Evolutionary conservation across 805 yeast species (phyloP), one percentile per base, ranked within the genome.

Genomic region (Metschnikowia santaceciliae): DNA sequence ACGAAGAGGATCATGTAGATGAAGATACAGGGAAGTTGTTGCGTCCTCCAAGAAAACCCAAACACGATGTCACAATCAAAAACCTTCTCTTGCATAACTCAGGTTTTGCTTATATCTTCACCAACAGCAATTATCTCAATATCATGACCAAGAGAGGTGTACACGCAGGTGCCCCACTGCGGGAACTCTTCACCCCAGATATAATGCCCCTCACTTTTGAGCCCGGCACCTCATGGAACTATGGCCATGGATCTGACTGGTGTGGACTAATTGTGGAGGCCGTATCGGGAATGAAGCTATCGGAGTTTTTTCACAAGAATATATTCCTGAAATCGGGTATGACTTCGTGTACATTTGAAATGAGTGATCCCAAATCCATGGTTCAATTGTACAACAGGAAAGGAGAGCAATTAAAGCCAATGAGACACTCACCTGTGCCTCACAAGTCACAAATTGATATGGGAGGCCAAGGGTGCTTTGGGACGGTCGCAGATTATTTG

Each of bases 401-500:
- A 7, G 51, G 46, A 2, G 50, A 32, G 6, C 14, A 32, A 4
- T 38, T 56, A 42, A 46, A 39, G 17, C 30, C 48, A 2, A 42
- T 44, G 36, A 53, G 32, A 14, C 39, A 42, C 14, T 19, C 34
- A 3, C 58, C 59, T 2, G 41, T 52, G 3, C 57, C 59, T 0
- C 42, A 52, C 61, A 58, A 51, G 23, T 59, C 48, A 6, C 50
- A 36, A 51, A 53, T 70, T 7, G 76, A 73, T 52, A 67, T 72
- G 71, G 78, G 77, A 6, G 78, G 78, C n/a, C 75, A 68, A 48
- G 78, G 78, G 2, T 63, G 71, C 46, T 69, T 65, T 48, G 72
- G 74, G 0, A 66, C 67, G 2, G 69, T 68, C 1, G 64, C 59
- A 2, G 78, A 73, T 56, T 74, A 66, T 49, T 60, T 74, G 51